Conservation (phyloP, 371 early-diverging fungal species). For the Mucor mucedo region DNA sequence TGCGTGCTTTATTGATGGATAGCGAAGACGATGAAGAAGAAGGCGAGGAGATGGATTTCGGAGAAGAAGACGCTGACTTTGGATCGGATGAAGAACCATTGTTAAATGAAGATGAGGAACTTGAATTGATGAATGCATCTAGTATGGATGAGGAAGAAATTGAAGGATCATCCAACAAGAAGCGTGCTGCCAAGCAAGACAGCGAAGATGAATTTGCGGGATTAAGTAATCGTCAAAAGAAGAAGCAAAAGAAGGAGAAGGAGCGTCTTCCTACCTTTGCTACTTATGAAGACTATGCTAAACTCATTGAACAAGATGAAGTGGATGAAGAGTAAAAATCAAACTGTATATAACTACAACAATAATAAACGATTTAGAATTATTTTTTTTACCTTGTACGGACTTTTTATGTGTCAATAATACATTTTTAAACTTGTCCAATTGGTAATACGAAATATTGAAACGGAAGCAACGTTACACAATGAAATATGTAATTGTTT, state of each 20-base stretch:
- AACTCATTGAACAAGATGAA: conserved; percentile 36
- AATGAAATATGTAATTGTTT: neutral
- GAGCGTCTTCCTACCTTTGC: conserved; percentile 71
- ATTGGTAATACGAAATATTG: conserved; percentile 12
- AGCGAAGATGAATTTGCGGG: conserved; percentile 27
- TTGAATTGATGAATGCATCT: conserved; percentile 27
- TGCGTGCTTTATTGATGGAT: conserved; percentile 47
- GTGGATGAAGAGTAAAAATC: conserved; percentile 17
- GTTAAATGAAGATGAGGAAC: conserved; percentile 56
- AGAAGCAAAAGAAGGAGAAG: conserved; percentile 60
- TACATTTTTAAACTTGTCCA: conserved; percentile 6
- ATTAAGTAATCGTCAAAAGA: conserved; percentile 36
- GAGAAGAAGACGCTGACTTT: conserved; percentile 36
- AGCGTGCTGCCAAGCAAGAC: conserved; percentile 32
- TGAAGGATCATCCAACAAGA: conserved; percentile 31
- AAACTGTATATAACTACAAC: neutral
- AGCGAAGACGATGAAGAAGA: conserved; percentile 48
- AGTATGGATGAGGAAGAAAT: conserved; percentile 40
- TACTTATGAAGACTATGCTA: conserved; percentile 76
- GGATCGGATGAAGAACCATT: conserved; percentile 54
- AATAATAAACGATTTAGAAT: neutral
- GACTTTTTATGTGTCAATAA: conserved; percentile 9
- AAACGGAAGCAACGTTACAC: conserved; percentile 18
- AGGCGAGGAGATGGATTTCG: conserved; percentile 30
- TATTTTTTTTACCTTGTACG: neutral